Conservation (phyloP, 1,284 basidiomycete species). For the Cryptococcus sp. region DNA sequence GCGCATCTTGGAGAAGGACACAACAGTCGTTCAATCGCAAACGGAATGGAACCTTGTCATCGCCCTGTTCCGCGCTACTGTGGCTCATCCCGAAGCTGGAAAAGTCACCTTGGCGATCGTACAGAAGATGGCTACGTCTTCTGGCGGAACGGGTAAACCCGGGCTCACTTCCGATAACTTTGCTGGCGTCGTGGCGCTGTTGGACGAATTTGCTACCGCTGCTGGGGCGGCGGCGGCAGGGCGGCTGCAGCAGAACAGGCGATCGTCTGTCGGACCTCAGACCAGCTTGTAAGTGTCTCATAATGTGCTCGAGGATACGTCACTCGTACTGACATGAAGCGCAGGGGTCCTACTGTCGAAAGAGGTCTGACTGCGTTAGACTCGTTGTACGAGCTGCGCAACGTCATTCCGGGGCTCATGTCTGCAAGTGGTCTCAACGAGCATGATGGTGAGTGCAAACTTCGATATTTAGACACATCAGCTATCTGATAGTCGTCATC, state of each 20-base stretch:
- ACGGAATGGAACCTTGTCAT: conserved; percentile 96
- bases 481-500: background rate
- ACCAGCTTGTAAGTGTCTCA: conserved; percentile 37
- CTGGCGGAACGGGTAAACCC: conserved; percentile 53
- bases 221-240: conserved; percentile 67
- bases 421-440: conserved; percentile 52
- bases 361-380: conserved; percentile 82
- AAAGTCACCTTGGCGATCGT: conserved; percentile 79
- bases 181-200: conserved; percentile 71
- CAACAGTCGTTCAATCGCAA: conserved; percentile 73
- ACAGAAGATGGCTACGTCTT: conserved; percentile 63
- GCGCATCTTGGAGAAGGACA: conserved; percentile 73
- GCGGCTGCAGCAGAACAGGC: conserved; percentile 53
- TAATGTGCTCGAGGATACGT: background rate
- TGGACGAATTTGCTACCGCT: conserved; percentile 83
- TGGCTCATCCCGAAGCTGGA: conserved; percentile 84
- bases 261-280: conserved; percentile 29
- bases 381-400: conserved; percentile 71
- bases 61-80: conserved; percentile 81
- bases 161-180: conserved; percentile 77
- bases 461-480: background rate
- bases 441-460: conserved; percentile 36
- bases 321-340: background rate
- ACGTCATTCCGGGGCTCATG: conserved; percentile 63
- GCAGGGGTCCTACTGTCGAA: conserved; percentile 72